Evolutionary conservation across 2,329 filamentous ascomycete species (phyloP).

Genomic region (Penicillium concentricum): DNA sequence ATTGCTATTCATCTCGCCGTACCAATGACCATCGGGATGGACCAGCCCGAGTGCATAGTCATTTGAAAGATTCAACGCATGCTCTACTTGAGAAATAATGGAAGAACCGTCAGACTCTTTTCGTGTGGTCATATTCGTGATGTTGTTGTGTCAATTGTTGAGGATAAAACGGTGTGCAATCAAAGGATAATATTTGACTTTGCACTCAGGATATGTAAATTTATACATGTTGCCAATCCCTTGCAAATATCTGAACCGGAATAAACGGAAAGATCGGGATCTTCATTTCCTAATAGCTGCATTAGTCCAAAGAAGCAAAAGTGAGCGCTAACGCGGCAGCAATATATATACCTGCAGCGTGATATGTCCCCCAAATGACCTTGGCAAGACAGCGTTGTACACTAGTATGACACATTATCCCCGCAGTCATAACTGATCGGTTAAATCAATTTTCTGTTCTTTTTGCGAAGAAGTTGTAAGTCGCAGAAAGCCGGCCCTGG

Average conservation of each 20-base stretch:
- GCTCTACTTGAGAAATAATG: not conserved
- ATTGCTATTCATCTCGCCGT: slow-evolving; percentile 24
- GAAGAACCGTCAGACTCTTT: not conserved
- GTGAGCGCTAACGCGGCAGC: not conserved
- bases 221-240: not conserved
- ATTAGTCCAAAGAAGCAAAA: not conserved
- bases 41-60: not conserved
- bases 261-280: not conserved
- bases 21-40: slow-evolving; percentile 27
- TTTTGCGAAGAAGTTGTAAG: not conserved
- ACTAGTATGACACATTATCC: not conserved
- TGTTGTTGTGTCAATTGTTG: not conserved
- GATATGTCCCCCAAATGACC: no score
- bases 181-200: not conserved
- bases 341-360: not conserved
- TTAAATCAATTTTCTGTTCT: not conserved
- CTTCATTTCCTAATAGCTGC: not conserved
- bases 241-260: not conserved
- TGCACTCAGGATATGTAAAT: not conserved
- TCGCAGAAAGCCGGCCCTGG: not conserved
- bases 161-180: not conserved
- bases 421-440: not conserved
- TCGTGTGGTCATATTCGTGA: not conserved
- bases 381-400: not conserved
- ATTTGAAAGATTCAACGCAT: not conserved